Evolutionary conservation across 2,329 filamentous ascomycete genomes (phyloP), one percentile per base, ranked within the genome.

Genomic region (Aspergillus pseudoterreus): DNA sequence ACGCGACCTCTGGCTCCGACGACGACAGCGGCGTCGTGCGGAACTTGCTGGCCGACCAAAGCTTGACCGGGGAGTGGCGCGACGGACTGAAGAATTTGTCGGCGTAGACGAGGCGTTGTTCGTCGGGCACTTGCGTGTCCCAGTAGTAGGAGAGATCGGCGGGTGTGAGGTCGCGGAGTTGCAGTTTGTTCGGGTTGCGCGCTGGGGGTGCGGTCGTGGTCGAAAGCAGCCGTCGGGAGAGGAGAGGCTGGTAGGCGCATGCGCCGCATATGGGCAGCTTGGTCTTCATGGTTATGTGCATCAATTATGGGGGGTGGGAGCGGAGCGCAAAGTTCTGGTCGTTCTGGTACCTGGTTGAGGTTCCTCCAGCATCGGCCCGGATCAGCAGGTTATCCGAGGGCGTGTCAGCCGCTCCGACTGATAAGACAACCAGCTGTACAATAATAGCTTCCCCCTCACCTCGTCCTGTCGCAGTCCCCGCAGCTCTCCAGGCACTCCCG

Each of bases 41-140:
- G 69, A 88, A 88, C 52, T 80, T 76, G 14, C 76, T 74, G 6
- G 80, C 77, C 3, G 80, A 82, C 76, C 81, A 86, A 50, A 86
- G 73, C 56, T 84, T 78, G n/a, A 70, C 64, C 5, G 78, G 81
- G 0, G 74, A 74, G 45, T 78, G 72, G 67, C 63, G 80, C 55
- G 57, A 66, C 0, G 64, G 63, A 1, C 67, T 60, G 60, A 81
- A 81, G 56, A 81, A 71, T 21, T 67, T 69, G 14, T 72, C 66
- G 9, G 78, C 76, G 43, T 74, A 73, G 24, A 60, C 55, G 8
- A 81, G 68, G 61, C 82, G 75, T 1, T 61, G 53, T 0, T 59
- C 35, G 15, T 66, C 75, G 0, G 79, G 79, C 5, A 71, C 65
- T 38, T 63, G 53, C 0, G 78, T 81, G 49, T 81, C 78, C 74